Evolutionary conservation across 1,284 basidiomycete species (phyloP).

Genomic region (Rhodotorula sp.): DNA sequence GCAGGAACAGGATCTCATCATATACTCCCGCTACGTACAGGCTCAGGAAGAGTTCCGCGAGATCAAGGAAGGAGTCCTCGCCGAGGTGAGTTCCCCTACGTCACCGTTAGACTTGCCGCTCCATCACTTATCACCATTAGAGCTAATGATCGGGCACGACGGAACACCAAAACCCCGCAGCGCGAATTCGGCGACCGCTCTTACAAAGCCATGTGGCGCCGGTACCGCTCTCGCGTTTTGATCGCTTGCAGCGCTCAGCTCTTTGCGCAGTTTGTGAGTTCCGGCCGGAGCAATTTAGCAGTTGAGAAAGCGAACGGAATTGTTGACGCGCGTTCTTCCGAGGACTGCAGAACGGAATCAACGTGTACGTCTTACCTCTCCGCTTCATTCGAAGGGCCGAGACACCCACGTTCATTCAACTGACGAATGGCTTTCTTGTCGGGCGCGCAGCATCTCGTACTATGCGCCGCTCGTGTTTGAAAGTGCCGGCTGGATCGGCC

Average conservation of each 20-base stretch:
- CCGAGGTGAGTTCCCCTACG: constrained; percentile 60
- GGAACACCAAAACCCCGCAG: background rate
- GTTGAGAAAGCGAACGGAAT: background rate
- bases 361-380: constrained; percentile 55
- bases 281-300: background rate
- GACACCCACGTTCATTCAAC: background rate
- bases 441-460: constrained; percentile 53
- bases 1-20: background rate
- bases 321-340: background rate
- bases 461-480: constrained; percentile 62
- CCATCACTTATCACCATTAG: too few species aligned
- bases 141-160: too few species aligned
- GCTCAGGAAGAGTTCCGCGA: constrained; percentile 86
- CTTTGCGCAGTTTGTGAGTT: constrained; percentile 83
- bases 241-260: constrained; percentile 97
- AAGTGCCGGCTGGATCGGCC: constrained; percentile 94
- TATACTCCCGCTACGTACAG: background rate
- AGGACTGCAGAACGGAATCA: constrained; percentile 37
- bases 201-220: constrained; percentile 11
- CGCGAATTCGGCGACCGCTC: constrained; percentile 10
- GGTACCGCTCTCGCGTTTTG: constrained; percentile 65
- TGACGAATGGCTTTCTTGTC: too few species aligned
- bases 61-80: constrained; percentile 82
- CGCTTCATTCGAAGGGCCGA: background rate
- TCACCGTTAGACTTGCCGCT: too few species aligned